A percentile compares a stretch with the other conserved stretches of the same genome.
phyloP scores from a whole-genome alignment of 1,139 yeast genomes.

The Pichia sp. region DNA sequence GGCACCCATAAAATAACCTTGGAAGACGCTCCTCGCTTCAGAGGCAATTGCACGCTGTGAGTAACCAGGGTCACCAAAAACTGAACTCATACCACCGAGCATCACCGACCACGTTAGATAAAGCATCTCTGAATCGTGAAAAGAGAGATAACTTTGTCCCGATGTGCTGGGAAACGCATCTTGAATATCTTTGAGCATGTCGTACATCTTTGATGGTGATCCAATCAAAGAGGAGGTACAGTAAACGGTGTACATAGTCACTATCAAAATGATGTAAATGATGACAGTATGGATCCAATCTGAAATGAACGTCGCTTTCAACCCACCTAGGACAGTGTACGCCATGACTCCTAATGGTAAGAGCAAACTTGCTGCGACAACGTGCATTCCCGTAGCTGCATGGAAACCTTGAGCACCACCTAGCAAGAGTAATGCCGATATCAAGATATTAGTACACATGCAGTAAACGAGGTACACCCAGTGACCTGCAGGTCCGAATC shows the following conservation, averaged over 20 bases:
- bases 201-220: slow-evolving; percentile 40
- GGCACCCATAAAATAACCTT: slow-evolving; percentile 38
- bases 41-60: slow-evolving; percentile 35
- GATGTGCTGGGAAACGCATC: slow-evolving; percentile 30
- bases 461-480: slow-evolving; percentile 20
- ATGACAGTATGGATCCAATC: slow-evolving; percentile 27
- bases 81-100: slow-evolving; percentile 18
- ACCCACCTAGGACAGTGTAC: slow-evolving; percentile 37
- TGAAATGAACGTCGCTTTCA: slow-evolving; percentile 35
- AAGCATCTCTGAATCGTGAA: slow-evolving; percentile 31
- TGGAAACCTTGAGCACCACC: slow-evolving; percentile 34
- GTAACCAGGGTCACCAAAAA: slow-evolving; percentile 25
- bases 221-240: slow-evolving; percentile 37
- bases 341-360: slow-evolving; percentile 39
- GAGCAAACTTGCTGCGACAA: slow-evolving; percentile 34
- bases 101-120: slow-evolving; percentile 20
- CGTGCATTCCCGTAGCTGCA: slow-evolving; percentile 34
- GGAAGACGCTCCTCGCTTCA: slow-evolving; percentile 26
- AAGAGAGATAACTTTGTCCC: slow-evolving; percentile 41
- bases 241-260: slow-evolving; percentile 36
- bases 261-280: slow-evolving; percentile 21
- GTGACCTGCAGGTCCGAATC: slow-evolving; percentile 37
- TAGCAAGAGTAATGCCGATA: slow-evolving; percentile 31
- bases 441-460: slow-evolving; percentile 21
- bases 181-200: slow-evolving; percentile 30